Base-by-base conservation (phyloP, 177 flowering plant genomes). In the Tripterygium wilfordii region DNA sequence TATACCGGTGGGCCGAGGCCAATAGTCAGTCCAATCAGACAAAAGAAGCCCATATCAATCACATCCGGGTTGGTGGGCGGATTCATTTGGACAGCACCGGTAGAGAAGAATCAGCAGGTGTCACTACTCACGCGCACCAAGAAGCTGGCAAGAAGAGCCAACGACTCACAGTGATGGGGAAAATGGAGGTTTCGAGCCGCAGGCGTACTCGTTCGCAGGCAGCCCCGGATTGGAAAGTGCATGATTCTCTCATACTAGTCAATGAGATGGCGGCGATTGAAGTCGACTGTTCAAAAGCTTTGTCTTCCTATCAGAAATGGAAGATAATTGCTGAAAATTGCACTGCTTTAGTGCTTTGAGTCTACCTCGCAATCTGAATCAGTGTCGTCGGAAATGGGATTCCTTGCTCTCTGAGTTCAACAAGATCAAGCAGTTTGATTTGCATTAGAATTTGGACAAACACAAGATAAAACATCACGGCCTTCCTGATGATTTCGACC, bases 301-400 rank as follows among this genome's bases (percentile, higher is more conserved):
- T 83, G 16, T 68, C 87, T 10, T 56, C 74, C 45, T 58, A 46
- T 48, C 87, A 83, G 58, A 80, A 69, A 54, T 83, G 91, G 90
- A 67, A 63, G 30, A 78, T 80, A 0, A 65, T 80, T 5, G 58
- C 78, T 0, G 77, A 75, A 6, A 83, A 72, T 27, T 80, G 87
- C 43, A 45, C 58, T 4, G 75, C 67, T 3, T n/a, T n/a, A n/a
- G n/a, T n/a, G n/a, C n/a, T n/a, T 28, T 70, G 39, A 82, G 56
- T 10, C 77, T 76, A 3, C 49, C 36, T 4, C 60, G 79, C 25
- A 51, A 72, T 26, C 41, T 51, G 33, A 66, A 66, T 33, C 85
- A 80, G 52, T 83, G 81, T 57, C 64, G 72, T 21, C 63, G 77
- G 42, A 72, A 75, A 56, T 83, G 91, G 91, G 75, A 77, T 16